Evolutionary conservation across 116 monocot genomes (phyloP).

Genomic region (Iris pallida): DNA sequence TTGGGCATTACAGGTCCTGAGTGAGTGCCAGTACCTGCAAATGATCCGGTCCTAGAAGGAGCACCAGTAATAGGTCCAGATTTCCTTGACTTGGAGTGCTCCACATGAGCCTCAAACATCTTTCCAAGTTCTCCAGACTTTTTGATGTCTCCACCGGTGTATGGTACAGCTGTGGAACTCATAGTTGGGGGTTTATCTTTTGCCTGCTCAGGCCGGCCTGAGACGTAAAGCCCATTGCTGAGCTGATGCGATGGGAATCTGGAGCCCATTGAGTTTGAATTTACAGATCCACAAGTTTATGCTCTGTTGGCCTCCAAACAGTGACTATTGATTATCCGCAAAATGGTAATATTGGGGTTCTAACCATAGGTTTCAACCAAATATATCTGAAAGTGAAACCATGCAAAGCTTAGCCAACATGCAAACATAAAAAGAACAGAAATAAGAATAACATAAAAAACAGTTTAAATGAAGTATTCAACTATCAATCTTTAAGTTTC

Average conservation of each 20-base stretch:
- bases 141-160: conserved; percentile 62
- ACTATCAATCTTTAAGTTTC: background rate
- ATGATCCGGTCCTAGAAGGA: conserved; percentile 31
- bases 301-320: background rate
- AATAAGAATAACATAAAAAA: background rate
- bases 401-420: background rate
- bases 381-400: background rate
- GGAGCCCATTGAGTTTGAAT: conserved; percentile 31
- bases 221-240: conserved; percentile 54
- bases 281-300: background rate
- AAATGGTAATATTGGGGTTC: background rate
- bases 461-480: background rate
- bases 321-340: background rate
- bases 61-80: conserved; percentile 32
- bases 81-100: conserved; percentile 29
- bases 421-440: background rate
- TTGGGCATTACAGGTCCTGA: conserved; percentile 16
- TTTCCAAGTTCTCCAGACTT: conserved; percentile 77
- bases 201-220: conserved; percentile 53
- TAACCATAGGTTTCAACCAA: background rate
- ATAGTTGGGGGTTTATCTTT: conserved; percentile 30
- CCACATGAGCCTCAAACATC: conserved; percentile 63
- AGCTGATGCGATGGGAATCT: conserved; percentile 55
- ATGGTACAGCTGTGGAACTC: conserved; percentile 43
- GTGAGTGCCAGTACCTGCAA: conserved; percentile 13